These are phyloP conservation scores for Selaginella moellendorffii DNA, from an alignment of 75 land plant genomes.

Conservation along the genomic window DNA sequence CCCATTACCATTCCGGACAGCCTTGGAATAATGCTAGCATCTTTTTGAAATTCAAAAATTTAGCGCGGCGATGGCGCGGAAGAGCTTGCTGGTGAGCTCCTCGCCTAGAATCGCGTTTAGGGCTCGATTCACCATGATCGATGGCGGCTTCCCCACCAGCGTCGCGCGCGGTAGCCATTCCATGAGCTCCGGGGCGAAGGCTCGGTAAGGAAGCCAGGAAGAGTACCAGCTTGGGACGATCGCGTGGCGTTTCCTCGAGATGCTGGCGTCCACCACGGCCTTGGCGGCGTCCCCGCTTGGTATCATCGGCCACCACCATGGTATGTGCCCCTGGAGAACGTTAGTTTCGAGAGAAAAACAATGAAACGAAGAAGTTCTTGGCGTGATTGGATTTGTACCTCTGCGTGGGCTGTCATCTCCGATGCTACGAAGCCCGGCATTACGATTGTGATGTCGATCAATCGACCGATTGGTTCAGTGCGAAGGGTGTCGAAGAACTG, in stretches of 20 bases:
- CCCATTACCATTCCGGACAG: too few relatives aligned
- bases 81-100: constrained; percentile 8
- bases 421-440: constrained; percentile 25
- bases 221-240: constrained; percentile 24
- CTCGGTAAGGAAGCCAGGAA: constrained; percentile 11
- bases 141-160: constrained; percentile 22
- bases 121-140: background rate
- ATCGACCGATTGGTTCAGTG: constrained; percentile 13
- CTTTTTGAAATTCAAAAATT: too few relatives aligned
- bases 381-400: background rate
- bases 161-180: constrained; percentile 17
- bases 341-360: constrained; percentile 1
- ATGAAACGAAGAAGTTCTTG: too few relatives aligned
- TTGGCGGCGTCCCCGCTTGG: constrained; percentile 19
- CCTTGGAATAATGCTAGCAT: too few relatives aligned
- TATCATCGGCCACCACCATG: constrained; percentile 31
- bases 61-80: background rate
- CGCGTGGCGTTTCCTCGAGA: constrained; percentile 9
- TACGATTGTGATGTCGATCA: constrained; percentile 20
- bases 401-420: constrained; percentile 18
- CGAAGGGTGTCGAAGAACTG: constrained; percentile 29
- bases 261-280: constrained; percentile 22
- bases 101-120: constrained; percentile 5
- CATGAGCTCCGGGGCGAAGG: constrained; percentile 19
- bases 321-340: constrained; percentile 24